Conservation (phyloP, 78 protist genomes). For the Dictyostelium firmibasis region DNA sequence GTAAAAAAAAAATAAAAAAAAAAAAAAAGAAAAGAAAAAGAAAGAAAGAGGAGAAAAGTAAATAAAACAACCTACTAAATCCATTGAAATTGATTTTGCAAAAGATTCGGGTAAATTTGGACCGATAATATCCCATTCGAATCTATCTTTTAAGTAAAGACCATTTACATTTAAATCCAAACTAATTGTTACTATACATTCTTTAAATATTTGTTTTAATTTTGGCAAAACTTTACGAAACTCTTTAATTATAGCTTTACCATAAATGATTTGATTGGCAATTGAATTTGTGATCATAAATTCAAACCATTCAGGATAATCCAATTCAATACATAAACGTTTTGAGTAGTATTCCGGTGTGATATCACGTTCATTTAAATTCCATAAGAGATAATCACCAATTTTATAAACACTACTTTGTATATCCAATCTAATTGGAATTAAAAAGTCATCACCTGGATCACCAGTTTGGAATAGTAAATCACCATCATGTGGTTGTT, state of each 20-base stretch:
- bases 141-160: conserved; percentile 31
- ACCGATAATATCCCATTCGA: conserved; percentile 68
- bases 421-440: conserved; percentile 56
- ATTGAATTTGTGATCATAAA: not conserved
- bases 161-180: conserved; percentile 65
- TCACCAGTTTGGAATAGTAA: not conserved
- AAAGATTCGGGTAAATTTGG: conserved; percentile 48
- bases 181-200: not conserved
- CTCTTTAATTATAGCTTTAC: conserved; percentile 15
- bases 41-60: too few relatives aligned
- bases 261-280: not conserved
- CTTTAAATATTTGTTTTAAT: not conserved
- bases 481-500: not conserved
- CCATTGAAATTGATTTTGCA: conserved; percentile 45
- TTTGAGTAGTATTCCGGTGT: conserved; percentile 65
- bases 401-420: conserved; percentile 25
- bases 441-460: conserved; percentile 43
- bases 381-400: conserved; percentile 51
- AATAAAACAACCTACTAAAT: not conserved
- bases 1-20: too few relatives aligned
- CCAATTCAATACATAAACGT: conserved; percentile 43
- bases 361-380: conserved; percentile 28
- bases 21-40: too few relatives aligned
- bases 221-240: conserved; percentile 25
- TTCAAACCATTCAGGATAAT: conserved; percentile 73